Evolutionary conservation across 495 filamentous ascomycete genomes (phyloP).

Genomic region (Pseudomonodictys pantanalensis): DNA sequence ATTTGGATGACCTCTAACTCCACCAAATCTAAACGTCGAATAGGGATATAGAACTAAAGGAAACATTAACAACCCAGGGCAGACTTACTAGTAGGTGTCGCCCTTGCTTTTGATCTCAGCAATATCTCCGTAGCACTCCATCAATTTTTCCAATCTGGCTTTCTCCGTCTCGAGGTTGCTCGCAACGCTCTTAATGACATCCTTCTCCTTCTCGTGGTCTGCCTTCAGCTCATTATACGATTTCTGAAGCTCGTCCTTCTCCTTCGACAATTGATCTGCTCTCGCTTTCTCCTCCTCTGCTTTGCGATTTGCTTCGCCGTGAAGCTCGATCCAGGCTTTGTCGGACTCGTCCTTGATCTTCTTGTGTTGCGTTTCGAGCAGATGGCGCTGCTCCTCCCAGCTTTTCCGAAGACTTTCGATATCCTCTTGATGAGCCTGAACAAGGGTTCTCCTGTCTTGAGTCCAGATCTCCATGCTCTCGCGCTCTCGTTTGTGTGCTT

Average conservation of each 20-base stretch:
- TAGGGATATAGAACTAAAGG: background rate
- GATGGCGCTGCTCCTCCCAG: constrained; percentile 35
- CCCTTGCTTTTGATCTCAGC: constrained; percentile 60
- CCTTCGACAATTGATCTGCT: constrained; percentile 38
- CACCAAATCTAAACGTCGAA: background rate
- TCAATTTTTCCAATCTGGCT: constrained; percentile 55
- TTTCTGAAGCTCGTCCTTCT: constrained; percentile 30
- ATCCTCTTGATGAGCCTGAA: constrained; percentile 30
- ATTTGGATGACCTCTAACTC: constrained; percentile 12
- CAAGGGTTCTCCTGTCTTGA: constrained; percentile 30
- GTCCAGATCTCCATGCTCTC: constrained; percentile 31
- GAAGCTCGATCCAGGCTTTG: constrained; percentile 43
- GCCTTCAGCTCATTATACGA: constrained; percentile 40
- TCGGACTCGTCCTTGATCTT: constrained; percentile 35
- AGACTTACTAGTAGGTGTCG: constrained; percentile 63
- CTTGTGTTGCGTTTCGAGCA: constrained; percentile 28
- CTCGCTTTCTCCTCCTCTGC: constrained; percentile 40
- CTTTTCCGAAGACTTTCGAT: constrained; percentile 29
- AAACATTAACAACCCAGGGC: constrained; percentile 10
- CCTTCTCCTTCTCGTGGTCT: constrained; percentile 22
- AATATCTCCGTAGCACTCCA: constrained; percentile 57
- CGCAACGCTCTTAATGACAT: constrained; percentile 52
- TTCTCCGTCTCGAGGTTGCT: constrained; percentile 55
- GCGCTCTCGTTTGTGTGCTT: constrained; percentile 32
- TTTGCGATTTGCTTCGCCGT: constrained; percentile 42